Base-by-base conservation (phyloP, 1,284 basidiomycete genomes). In the Fomitiporia mediterranea region DNA sequence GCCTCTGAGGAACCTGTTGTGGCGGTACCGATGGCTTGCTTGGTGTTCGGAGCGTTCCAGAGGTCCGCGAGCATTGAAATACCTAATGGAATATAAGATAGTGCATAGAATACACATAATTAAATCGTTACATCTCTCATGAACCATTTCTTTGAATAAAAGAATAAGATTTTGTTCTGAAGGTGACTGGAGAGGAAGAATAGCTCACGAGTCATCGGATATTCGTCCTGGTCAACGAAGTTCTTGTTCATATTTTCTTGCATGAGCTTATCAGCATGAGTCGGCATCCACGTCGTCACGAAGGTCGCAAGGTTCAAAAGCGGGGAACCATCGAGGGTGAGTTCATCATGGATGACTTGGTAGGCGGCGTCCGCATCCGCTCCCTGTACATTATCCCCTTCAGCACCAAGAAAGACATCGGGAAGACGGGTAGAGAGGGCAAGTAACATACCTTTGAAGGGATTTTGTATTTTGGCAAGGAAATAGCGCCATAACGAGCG, bases 1-100 rank as follows among this genome's bases (percentile, higher is more conserved):
- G 92, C 94, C 71, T 97, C 94, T 2, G 86, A 94, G 0, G 91
- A 94, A 5, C 95, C 95, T 0, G 94, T 96, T 2, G 94, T 97
- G 0, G 95, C 94, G 0, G 94, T 96, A 4, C 93, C 93, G 55
- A 94, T 83, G 0, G 91, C 89, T 54, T 86, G 74, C 57, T 83
- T 78, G 6, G 79, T 71, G 34, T 82, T 80, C 8, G 89, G 89
- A 0, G 91, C 93, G 67, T 98, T 83, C 95, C 95, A 98, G 48
- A 98, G 74, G 66, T 92, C 82, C n/a, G 93, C 90, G 51, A 98
- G 77, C 69, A 95, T 93, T 15, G 88, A 90, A 53, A 91, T 69
- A 62, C 79, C 77, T 73, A n/a, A 40, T 27, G 25, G 9, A 23
- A 46, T 17, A 59, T 23, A 53, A 53, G 25, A 5, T 53, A 38